Evolutionary conservation across 2,329 filamentous ascomycete species (phyloP), one percentile per base, ranked within the genome.

Genomic region (Coniochaeta ligniaria): DNA sequence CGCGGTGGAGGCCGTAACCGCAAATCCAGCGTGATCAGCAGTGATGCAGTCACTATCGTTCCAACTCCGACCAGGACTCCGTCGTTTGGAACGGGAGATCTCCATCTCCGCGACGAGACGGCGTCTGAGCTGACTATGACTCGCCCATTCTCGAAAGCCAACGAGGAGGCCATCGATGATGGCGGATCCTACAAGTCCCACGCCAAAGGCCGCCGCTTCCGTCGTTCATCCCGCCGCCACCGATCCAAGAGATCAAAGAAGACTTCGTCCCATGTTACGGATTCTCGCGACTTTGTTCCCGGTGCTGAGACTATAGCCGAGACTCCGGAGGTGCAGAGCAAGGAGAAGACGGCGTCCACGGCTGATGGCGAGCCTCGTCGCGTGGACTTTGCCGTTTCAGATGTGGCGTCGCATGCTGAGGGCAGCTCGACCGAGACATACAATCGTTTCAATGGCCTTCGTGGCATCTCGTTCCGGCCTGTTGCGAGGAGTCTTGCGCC

Each of bases 1-100:
- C 88, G 86, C 17, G 62, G 60, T 62, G 80, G 83, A 55, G 82
- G 87, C 59, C 85, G 85, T 68, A 86, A 85, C 65, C 87, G 90
- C 73, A 96, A 94, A 79, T 93, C 89, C 0, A 94, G 88, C 66
- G 79, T 83, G 36, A 68, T 92, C 87, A 66, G 58, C 35, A 83
- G 84, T 62, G 88, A 91, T 16, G 84, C 80, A 2, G 67, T 69
- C 8, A 67, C 63, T 6, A 31, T 45, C 36, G 47, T 52, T n/a
- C 56, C 35, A n/a, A 58, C 56, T 20, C 64, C 65, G 7, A 75
- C 71, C 12, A 74, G 75, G 4, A 74, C 75, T 6, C 73, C 77
- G 0, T 82, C 80, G 1, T 74, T 78, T 47, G 75, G 74, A 24
- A 74, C 74, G 3, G 71, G 68, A 8, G 72, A 71, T 35, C 68